Conservation (phyloP, 2,329 filamentous ascomycete genomes). For the Calonectria pseudoturangicola region DNA sequence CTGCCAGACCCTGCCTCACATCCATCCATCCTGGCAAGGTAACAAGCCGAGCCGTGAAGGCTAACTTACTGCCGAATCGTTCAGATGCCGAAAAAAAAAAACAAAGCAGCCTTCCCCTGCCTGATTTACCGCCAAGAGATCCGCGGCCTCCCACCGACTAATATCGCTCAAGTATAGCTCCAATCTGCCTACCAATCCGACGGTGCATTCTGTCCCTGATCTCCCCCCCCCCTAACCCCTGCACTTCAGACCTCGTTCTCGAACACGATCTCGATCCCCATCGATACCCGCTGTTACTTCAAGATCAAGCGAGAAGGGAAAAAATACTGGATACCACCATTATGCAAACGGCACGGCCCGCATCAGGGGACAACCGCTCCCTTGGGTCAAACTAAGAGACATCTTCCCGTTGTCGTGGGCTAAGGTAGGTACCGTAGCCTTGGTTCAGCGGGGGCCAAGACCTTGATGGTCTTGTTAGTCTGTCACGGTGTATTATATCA, state of each 20-base stretch:
- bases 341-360: conserved; percentile 37
- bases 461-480: conserved; percentile 34
- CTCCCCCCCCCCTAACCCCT: not conserved
- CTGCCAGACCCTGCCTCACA: conserved; percentile 18
- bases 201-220: not conserved
- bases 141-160: not conserved
- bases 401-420: conserved; percentile 15
- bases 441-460: conserved; percentile 26
- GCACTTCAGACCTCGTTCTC: not conserved
- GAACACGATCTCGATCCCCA: conserved; percentile 21
- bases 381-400: conserved; percentile 14
- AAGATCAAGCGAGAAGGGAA: not conserved
- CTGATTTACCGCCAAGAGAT: not conserved
- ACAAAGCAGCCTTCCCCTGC: not conserved
- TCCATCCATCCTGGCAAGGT: conserved; percentile 13
- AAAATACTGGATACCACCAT: conserved; percentile 12
- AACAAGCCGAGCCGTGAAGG: conserved; percentile 2
- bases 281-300: conserved; percentile 10
- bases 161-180: not conserved
- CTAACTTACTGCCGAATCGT: conserved; percentile 15
- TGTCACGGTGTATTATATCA: not conserved
- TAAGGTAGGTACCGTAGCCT: conserved; percentile 23
- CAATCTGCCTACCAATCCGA: not conserved
- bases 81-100: not conserved
- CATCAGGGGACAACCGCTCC: conserved; percentile 16